Percentiles rank a stretch among this genome's conserved stretches.
These are phyloP conservation scores for Trypanosoma melophagium DNA, from an alignment of 208 protist species.

Conservation along the genomic window DNA sequence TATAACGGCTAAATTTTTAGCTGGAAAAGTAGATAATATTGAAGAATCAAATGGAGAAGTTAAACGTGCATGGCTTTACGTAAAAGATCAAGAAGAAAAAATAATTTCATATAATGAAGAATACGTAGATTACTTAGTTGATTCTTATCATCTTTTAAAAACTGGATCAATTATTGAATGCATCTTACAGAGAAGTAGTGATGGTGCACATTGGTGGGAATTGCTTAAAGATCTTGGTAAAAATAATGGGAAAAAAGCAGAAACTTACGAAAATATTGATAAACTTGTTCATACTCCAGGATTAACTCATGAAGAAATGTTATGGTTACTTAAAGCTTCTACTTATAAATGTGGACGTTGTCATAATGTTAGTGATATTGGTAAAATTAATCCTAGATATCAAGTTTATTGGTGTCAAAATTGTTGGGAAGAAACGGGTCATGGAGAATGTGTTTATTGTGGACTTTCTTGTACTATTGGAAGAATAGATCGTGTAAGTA, in stretches of 20 bases:
- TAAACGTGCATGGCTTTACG: slow-evolving; percentile 38
- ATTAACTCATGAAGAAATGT: slow-evolving; percentile 67
- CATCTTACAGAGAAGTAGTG: slow-evolving; percentile 54
- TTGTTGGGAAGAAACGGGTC: slow-evolving; percentile 82
- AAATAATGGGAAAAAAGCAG: slow-evolving; percentile 22
- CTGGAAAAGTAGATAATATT: slow-evolving; percentile 36
- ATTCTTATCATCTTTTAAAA: slow-evolving; percentile 46
- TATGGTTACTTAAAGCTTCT: slow-evolving; percentile 65
- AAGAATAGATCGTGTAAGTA: slow-evolving; percentile 55
- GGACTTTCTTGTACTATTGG: slow-evolving; percentile 52
- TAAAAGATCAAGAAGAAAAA: slow-evolving; percentile 34
- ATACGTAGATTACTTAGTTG: slow-evolving; percentile 60
- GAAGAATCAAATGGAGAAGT: slow-evolving; percentile 38
- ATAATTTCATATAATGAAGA: slow-evolving; percentile 61
- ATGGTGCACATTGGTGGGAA: slow-evolving; percentile 89
- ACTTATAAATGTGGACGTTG: slow-evolving; percentile 74
- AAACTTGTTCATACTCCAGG: slow-evolving; percentile 68
- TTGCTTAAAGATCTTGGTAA: slow-evolving; percentile 45
- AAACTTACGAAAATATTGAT: slow-evolving; percentile 52
- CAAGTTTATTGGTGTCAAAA: slow-evolving; percentile 79
- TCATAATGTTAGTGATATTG: slow-evolving; percentile 71
- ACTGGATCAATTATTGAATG: slow-evolving; percentile 61
- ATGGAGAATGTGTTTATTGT: slow-evolving; percentile 85
- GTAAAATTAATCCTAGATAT: slow-evolving; percentile 47
- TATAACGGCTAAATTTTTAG: slow-evolving; percentile 52